Percentiles rank a stretch among this genome's conserved stretches.
phyloP scores from a whole-genome alignment of 352 stramenopile genomes.

The Pythium periplocum region DNA sequence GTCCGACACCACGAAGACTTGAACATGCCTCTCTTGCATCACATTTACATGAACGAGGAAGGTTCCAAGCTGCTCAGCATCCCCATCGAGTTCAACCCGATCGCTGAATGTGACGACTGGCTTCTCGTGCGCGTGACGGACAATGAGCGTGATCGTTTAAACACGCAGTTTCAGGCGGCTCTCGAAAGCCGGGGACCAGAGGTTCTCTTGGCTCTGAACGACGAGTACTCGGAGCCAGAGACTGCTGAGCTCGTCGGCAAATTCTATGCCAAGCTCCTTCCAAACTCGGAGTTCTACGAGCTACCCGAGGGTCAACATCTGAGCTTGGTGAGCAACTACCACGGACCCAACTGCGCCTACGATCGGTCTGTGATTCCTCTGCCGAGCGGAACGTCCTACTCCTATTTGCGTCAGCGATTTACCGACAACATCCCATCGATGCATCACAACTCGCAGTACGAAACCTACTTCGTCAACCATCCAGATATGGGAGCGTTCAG shows the following conservation, averaged over 20 bases:
- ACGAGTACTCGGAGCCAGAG: constrained; percentile 55
- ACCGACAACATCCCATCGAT: neutral
- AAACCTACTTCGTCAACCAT: constrained; percentile 16
- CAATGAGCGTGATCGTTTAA: constrained; percentile 26
- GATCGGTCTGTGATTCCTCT: constrained; percentile 44
- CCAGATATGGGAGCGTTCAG: neutral
- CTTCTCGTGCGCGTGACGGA: constrained; percentile 69
- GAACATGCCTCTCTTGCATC: constrained; percentile 78
- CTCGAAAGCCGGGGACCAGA: constrained; percentile 48
- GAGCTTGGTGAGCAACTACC: constrained; percentile 70
- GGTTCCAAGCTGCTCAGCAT: constrained; percentile 47
- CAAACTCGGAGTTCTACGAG: constrained; percentile 45
- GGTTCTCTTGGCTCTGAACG: constrained; percentile 73
- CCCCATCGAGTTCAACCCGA: constrained; percentile 61
- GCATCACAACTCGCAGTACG: constrained; percentile 10
- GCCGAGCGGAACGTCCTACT: constrained; percentile 4
- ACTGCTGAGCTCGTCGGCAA: constrained; percentile 45
- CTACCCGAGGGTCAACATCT: constrained; percentile 42
- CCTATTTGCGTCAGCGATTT: constrained; percentile 21
- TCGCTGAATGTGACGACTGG: constrained; percentile 75
- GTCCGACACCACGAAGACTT: constrained; percentile 64
- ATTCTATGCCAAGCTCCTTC: constrained; percentile 64
- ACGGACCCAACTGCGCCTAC: constrained; percentile 52
- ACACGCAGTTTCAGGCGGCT: constrained; percentile 27
- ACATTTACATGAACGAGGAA: constrained; percentile 86